Conservation (phyloP, 164 flowering plant species). For the Litsea cubeba region DNA sequence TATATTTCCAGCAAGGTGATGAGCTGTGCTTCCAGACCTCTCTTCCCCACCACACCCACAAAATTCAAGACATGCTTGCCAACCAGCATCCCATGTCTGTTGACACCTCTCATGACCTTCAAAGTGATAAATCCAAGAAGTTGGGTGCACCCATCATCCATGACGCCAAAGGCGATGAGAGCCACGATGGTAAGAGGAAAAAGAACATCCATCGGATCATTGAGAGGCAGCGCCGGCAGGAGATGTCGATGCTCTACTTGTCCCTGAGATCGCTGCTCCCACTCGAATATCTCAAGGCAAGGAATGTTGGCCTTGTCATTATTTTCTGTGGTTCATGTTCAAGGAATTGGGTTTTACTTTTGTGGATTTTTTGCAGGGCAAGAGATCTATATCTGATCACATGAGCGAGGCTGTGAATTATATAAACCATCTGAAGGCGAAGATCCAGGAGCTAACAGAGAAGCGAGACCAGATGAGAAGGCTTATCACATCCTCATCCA, state of each 20-base stretch:
- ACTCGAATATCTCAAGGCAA: conserved; percentile 17
- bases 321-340: background rate
- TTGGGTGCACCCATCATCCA: background rate
- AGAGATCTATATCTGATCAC: conserved; percentile 36
- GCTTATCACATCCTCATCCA: background rate
- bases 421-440: conserved; percentile 21
- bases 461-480: conserved; percentile 27
- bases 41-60: background rate
- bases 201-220: conserved; percentile 12
- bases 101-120: background rate
- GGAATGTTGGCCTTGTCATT: background rate
- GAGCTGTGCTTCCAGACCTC: conserved; percentile 11
- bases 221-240: conserved; percentile 17
- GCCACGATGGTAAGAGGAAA: background rate
- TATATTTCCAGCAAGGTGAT: conserved; percentile 16
- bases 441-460: conserved; percentile 19
- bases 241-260: conserved; percentile 15
- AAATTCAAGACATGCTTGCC: background rate
- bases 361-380: conserved; percentile 25
- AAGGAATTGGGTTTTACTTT: background rate
- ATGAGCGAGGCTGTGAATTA: conserved; percentile 34
- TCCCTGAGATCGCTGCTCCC: conserved; percentile 18
- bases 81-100: background rate
- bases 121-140: background rate
- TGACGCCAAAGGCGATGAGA: background rate